These are phyloP conservation scores for Myrmaecium sp. DNA, from an alignment of 2,329 filamentous ascomycete genomes.

Conservation along the genomic window DNA sequence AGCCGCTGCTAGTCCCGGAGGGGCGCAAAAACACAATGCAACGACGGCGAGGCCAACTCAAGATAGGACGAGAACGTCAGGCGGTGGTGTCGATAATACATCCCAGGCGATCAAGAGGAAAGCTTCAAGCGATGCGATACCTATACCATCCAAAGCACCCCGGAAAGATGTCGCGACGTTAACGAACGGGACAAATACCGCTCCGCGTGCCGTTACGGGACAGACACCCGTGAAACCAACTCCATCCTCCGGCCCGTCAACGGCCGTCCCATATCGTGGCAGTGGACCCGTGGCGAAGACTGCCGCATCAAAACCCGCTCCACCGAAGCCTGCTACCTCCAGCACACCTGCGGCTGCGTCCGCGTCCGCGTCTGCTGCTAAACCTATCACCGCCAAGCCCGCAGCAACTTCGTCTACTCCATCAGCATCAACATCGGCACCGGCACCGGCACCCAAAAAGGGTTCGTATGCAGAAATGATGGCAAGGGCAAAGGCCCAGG, in stretches of 20 bases:
- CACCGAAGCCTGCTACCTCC: constrained; percentile 4
- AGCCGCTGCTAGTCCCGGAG: background rate
- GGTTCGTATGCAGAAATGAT: constrained; percentile 61
- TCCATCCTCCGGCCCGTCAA: constrained; percentile 1
- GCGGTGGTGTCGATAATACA: no score
- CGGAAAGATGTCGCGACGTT: constrained; percentile 14
- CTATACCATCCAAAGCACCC: constrained; percentile 15
- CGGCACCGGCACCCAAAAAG: constrained; percentile 43
- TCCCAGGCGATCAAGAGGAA: constrained; percentile 24
- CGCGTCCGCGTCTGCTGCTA: background rate
- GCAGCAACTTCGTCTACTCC: constrained; percentile 7
- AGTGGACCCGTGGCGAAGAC: constrained; percentile 10
- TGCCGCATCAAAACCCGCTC: constrained; percentile 5
- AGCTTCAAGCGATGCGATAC: constrained; percentile 18
- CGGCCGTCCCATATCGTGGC: constrained; percentile 19
- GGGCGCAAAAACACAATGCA: background rate
- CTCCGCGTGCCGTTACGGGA: no score
- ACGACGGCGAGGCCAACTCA: background rate
- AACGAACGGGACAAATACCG: constrained; percentile 12
- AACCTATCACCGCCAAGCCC: constrained; percentile 2
- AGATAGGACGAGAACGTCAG: no score
- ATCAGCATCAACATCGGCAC: constrained; percentile 3
- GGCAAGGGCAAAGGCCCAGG: constrained; percentile 49
- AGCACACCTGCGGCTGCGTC: background rate
- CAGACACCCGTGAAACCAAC: no score